These are phyloP conservation scores for Paracorniculantispora psalliotae DNA, from an alignment of 2,329 filamentous ascomycete genomes.

Conservation along the genomic window DNA sequence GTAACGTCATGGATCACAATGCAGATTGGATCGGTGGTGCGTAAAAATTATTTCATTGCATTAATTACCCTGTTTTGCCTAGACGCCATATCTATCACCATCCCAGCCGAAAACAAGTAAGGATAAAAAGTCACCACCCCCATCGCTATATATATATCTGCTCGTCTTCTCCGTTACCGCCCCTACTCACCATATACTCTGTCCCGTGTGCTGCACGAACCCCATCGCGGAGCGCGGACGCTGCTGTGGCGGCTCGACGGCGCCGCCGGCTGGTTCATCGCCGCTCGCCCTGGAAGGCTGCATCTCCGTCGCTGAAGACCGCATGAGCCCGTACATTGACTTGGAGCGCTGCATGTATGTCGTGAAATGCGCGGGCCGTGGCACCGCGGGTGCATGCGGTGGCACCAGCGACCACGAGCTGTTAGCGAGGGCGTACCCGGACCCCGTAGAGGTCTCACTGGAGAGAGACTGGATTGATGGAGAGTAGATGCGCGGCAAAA, in stretches of 20 bases:
- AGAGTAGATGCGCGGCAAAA: not conserved
- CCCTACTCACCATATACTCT: constrained; percentile 3
- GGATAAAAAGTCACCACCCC: not conserved
- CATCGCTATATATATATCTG: constrained; percentile 19
- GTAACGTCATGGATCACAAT: too few relatives aligned
- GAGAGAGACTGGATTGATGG: constrained; percentile 8
- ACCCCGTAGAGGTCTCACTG: not conserved
- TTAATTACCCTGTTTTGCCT: not conserved
- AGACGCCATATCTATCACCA: not conserved
- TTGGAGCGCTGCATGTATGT: not conserved
- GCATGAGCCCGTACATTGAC: not conserved
- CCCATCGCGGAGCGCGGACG: constrained; percentile 2
- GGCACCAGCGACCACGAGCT: constrained; percentile 20
- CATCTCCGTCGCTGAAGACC: not conserved
- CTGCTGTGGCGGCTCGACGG: too few relatives aligned
- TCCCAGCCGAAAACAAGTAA: not conserved
- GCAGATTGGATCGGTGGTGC: too few relatives aligned
- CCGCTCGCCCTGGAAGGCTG: not conserved
- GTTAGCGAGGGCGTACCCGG: constrained; percentile 10
- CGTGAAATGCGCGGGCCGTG: not conserved
- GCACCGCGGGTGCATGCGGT: constrained; percentile 2
- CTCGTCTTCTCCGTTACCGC: not conserved
- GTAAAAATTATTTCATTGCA: constrained; percentile 16
- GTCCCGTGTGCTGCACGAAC: not conserved
- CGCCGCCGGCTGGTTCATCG: too few relatives aligned